A percentile compares a stretch with the other conserved stretches of the same genome.
Evolutionary conservation across 148 eudicot species (phyloP).

Genomic region (Talinum fruticosum): DNA sequence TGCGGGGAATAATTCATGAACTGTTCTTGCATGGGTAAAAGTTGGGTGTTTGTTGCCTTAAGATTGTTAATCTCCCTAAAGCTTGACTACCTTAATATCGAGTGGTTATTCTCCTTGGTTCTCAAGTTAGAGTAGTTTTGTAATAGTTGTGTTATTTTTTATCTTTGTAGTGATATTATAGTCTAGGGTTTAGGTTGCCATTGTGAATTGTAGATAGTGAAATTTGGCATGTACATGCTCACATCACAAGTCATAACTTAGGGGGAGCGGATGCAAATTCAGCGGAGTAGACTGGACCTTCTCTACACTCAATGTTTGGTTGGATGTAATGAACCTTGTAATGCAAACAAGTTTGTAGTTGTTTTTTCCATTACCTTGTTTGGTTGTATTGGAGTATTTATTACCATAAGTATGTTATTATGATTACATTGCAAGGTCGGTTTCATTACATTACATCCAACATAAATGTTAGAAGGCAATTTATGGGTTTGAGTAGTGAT

Average conservation of each 20-base stretch:
- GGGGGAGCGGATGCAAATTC: neutral
- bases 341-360: no score
- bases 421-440: no score
- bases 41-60: neutral
- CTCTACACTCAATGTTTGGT: no score
- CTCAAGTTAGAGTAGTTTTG: neutral
- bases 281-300: constrained; percentile 7
- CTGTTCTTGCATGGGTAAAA: neutral
- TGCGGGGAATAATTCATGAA: neutral
- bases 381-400: no score
- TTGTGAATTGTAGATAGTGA: neutral
- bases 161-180: neutral
- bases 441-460: no score
- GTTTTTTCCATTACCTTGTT: no score
- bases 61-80: neutral
- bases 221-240: neutral
- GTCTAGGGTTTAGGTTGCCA: neutral
- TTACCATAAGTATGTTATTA: no score
- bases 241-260: neutral
- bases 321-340: no score
- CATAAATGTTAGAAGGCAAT: neutral
- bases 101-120: neutral
- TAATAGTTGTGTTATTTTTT: no score
- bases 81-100: neutral
- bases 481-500: neutral